Evolutionary conservation across 805 yeast species (phyloP).

Genomic region (Alloascoidea africana): DNA sequence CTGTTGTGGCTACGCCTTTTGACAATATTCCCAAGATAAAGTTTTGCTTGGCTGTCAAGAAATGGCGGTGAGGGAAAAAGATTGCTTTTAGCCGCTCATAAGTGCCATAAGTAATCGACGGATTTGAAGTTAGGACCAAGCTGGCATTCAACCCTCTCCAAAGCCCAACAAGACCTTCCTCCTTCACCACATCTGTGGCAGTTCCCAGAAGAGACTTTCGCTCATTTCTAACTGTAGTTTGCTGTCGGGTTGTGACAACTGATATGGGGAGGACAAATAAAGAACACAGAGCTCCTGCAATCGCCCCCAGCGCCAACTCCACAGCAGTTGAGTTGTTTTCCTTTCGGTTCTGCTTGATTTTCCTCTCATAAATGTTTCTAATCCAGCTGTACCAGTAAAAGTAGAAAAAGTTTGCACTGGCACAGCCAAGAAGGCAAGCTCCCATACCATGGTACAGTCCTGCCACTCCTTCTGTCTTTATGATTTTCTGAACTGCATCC

Average conservation of each 20-base stretch:
- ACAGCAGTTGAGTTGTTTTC: conserved; percentile 33
- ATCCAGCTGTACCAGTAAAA: conserved; percentile 79
- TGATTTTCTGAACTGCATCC: conserved; percentile 48
- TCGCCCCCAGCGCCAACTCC: conserved; percentile 61
- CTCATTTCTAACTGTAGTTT: conserved; percentile 14
- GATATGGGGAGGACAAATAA: conserved; percentile 69
- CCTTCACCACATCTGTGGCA: conserved; percentile 34
- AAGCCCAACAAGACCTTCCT: conserved; percentile 56
- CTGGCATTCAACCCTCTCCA: conserved; percentile 82
- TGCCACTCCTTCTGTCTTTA: conserved; percentile 36
- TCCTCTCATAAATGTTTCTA: conserved; percentile 34
- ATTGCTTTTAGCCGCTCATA: conserved; percentile 50
- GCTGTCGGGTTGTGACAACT: conserved; percentile 52
- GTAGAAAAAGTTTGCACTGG: conserved; percentile 68
- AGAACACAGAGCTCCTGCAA: conserved; percentile 75
- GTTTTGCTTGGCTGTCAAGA: conserved; percentile 45
- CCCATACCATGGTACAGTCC: conserved; percentile 66
- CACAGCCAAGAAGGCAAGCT: conserved; percentile 53
- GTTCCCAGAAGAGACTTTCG: conserved; percentile 22
- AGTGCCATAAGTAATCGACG: conserved; percentile 76
- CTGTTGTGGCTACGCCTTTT: conserved; percentile 63
- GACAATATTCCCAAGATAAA: conserved; percentile 67
- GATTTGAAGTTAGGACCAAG: conserved; percentile 63
- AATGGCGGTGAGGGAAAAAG: conserved; percentile 24
- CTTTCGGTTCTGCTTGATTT: conserved; percentile 18